These are phyloP conservation scores for Trichoderma polysporum DNA, from an alignment of 2,329 filamentous ascomycete species.

Conservation along the genomic window DNA sequence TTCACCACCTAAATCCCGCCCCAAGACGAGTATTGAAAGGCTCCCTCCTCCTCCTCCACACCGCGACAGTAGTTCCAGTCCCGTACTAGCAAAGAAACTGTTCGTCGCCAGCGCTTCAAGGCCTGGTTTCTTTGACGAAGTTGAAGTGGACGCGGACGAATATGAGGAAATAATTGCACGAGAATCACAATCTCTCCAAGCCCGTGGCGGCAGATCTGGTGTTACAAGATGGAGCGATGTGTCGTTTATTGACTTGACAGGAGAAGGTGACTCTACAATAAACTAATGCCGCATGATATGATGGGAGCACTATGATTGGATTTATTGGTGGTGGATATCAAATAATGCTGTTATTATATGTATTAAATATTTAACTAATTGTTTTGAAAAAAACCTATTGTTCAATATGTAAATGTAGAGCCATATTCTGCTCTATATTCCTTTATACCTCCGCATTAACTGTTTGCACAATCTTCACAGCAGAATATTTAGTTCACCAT, in stretches of 20 bases:
- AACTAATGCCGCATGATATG: not conserved
- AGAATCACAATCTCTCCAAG: slow-evolving; percentile 24
- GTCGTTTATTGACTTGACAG: slow-evolving; percentile 36
- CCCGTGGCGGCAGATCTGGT: slow-evolving; percentile 22
- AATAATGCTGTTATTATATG: too few species aligned
- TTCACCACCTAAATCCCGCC: not conserved
- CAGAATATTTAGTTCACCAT: too few species aligned
- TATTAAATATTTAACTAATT: too few species aligned
- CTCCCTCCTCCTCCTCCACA: not conserved
- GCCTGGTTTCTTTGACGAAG: slow-evolving; percentile 41
- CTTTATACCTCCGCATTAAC: too few species aligned
- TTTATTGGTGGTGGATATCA: too few species aligned
- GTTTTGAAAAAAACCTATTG: too few species aligned
- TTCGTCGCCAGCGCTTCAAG: slow-evolving; percentile 39
- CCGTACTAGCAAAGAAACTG: slow-evolving; percentile 38
- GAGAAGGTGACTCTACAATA: not conserved
- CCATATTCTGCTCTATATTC: too few species aligned
- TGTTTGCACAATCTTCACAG: too few species aligned
- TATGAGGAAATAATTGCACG: slow-evolving; percentile 27
- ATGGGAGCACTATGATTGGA: not conserved
- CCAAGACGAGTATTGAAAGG: not conserved
- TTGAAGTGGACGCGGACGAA: slow-evolving; percentile 30
- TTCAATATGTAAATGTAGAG: too few species aligned
- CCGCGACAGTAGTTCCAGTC: slow-evolving; percentile 20
- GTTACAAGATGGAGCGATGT: slow-evolving; percentile 35